Conservation (phyloP, 192 early-diverging fungal species). For the Rhizophagus sp. region DNA sequence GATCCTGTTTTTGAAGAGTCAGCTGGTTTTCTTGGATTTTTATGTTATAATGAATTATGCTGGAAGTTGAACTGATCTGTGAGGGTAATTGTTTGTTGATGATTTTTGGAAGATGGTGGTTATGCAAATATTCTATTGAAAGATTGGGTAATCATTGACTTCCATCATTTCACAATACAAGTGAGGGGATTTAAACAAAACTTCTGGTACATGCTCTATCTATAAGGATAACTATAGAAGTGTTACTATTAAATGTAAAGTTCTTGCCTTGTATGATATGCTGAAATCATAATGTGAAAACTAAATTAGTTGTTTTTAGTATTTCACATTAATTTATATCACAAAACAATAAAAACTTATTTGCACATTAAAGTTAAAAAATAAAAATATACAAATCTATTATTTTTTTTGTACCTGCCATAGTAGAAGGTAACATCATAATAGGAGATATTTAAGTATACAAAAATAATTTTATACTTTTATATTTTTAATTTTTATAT, state of each 20-base stretch:
- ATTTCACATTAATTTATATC: too few relatives aligned
- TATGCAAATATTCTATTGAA: slow-evolving; percentile 17
- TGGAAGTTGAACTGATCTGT: slow-evolving; percentile 26
- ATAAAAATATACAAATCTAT: too few relatives aligned
- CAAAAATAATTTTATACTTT: too few relatives aligned
- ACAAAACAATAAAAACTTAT: too few relatives aligned
- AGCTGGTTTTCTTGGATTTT: slow-evolving; percentile 28
- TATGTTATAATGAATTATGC: slow-evolving; percentile 22
- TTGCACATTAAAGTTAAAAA: too few relatives aligned
- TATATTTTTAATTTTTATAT: too few relatives aligned
- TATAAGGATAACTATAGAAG: slow-evolving; percentile 8
- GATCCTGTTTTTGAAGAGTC: slow-evolving; percentile 18
- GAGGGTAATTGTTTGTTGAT: background rate
- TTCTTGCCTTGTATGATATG: background rate
- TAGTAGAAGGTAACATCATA: too few relatives aligned
- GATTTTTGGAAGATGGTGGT: slow-evolving; percentile 23
- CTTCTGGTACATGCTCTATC: slow-evolving; percentile 26
- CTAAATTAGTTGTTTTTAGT: too few relatives aligned
- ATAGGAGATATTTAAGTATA: too few relatives aligned
- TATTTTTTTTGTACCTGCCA: too few relatives aligned
- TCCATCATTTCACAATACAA: slow-evolving; percentile 19
- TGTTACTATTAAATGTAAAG: slow-evolving; percentile 11
- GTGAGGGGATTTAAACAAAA: slow-evolving; percentile 5
- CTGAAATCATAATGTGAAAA: background rate
- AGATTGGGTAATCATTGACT: slow-evolving; percentile 22